Conservation (phyloP, 257 asterid species). For the Avicennia marina region DNA sequence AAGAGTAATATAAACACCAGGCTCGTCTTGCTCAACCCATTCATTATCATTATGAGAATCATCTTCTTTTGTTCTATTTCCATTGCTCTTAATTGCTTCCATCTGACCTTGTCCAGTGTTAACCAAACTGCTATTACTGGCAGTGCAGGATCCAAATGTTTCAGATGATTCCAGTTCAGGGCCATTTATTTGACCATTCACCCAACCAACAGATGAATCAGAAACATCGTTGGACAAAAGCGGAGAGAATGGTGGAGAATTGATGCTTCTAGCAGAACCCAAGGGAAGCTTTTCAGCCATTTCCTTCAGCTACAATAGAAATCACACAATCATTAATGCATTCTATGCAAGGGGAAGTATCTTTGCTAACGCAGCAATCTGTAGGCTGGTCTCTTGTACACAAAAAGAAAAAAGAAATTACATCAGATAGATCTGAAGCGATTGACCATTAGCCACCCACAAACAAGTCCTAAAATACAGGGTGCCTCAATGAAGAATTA, state of each 20-base stretch:
- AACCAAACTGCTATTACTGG: conserved; percentile 38
- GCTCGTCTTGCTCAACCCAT: conserved; percentile 83
- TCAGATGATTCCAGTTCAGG: conserved; percentile 43
- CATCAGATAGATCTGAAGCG: background rate
- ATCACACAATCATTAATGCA: conserved; percentile 18
- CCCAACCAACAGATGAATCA: conserved; percentile 30
- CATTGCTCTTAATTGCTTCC: conserved; percentile 42
- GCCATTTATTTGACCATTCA: conserved; percentile 32
- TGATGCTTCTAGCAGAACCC: conserved; percentile 54
- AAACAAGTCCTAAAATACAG: background rate
- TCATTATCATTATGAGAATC: conserved; percentile 54
- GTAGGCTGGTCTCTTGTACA: background rate
- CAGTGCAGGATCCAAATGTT: conserved; percentile 34
- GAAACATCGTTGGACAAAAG: conserved; percentile 33
- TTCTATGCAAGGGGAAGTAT: conserved; percentile 1
- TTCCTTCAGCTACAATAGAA: conserved; percentile 49
- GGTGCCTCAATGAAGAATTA: background rate
- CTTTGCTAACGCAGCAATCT: background rate
- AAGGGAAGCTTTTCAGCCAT: conserved; percentile 75
- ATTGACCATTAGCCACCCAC: background rate
- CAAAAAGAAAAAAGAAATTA: background rate
- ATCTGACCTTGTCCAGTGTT: conserved; percentile 35
- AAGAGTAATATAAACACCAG: conserved; percentile 79
- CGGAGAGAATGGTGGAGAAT: conserved; percentile 42
- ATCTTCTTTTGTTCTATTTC: conserved; percentile 40